These are phyloP conservation scores for Fusarium lyarnte DNA, from an alignment of 2,329 filamentous ascomycete species.

Conservation along the genomic window DNA sequence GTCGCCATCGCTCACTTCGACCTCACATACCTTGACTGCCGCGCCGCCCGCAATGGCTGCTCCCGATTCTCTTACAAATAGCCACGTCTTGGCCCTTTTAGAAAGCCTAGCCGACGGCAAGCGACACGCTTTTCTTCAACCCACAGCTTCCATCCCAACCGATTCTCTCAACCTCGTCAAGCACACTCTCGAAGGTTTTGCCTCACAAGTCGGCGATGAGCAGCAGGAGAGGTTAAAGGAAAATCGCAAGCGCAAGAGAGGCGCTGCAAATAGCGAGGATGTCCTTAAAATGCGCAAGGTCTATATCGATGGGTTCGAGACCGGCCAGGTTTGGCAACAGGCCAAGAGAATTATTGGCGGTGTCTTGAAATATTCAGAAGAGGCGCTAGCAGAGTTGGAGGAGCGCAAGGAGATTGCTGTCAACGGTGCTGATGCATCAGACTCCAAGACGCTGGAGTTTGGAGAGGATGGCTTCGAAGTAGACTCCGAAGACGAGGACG, in stretches of 20 bases:
- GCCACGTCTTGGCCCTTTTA: constrained; percentile 61
- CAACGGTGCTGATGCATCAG: constrained; percentile 50
- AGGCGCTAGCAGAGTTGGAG: constrained; percentile 60
- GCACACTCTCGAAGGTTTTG: constrained; percentile 80
- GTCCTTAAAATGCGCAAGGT: constrained; percentile 83
- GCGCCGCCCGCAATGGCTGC: constrained; percentile 57
- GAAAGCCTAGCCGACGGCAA: constrained; percentile 66
- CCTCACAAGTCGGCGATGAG: constrained; percentile 75
- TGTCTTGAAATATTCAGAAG: constrained; percentile 60
- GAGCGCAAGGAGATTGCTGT: constrained; percentile 57
- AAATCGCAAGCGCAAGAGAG: constrained; percentile 81
- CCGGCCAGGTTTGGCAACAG: constrained; percentile 94
- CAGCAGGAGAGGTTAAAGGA: constrained; percentile 76
- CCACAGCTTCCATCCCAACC: constrained; percentile 71
- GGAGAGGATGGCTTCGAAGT: constrained; percentile 46
- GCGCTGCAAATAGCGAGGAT: constrained; percentile 58
- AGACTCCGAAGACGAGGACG: constrained; percentile 44
- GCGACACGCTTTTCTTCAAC: constrained; percentile 81
- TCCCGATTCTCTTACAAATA: constrained; percentile 48
- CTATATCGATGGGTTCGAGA: constrained; percentile 86
- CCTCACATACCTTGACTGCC: constrained; percentile 70
- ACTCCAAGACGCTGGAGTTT: constrained; percentile 41
- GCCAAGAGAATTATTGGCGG: constrained; percentile 79
- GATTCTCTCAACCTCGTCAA: constrained; percentile 82
- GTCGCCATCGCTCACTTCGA: constrained; percentile 70